Evolutionary conservation across 768 basidiomycete species (phyloP), one percentile per base, ranked within the genome.

Genomic region (Clitopilus passeckerianus): DNA sequence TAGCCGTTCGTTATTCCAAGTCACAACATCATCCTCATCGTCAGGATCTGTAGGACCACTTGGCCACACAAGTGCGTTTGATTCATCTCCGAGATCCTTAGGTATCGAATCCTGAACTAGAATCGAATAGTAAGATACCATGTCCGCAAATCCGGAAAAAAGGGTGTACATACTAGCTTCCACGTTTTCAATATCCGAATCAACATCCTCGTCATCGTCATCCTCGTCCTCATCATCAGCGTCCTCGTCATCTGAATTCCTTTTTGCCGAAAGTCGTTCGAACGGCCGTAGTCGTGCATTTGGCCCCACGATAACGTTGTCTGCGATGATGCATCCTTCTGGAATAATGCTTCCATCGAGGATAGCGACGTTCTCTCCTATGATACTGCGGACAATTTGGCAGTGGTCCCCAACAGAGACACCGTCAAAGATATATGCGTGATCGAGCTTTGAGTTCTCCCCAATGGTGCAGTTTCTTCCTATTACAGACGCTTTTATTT

Each of bases 11-110:
- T 91, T 92, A 60, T 76, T 78, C 65, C 75, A 84, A 60, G 76
- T 79, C 62, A 82, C 83, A n/a, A 86, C 80, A 41, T 87, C 83
- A 60, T 86, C 81, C 12, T 86, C 82, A 30, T 85, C 77, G 18
- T 86, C 87, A 12, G 85, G 86, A 37, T 85, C 84, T 52, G 86
- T 81, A 10, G 84, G 80, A 5, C 81, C 76, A 54, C 73, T 75
- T 0, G 93, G 91, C 93, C 92, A 97, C 54, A 94, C 78, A 56
- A 90, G 80, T 0, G 91, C 95, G 65, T 91, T 88, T 1, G 87
- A 85, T 55, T 81, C 83, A 10, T 76, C 67, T n/a, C 94, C 94
- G 27, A 95, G 74, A 22, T 73, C 71, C 56, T 74, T 75, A 52
- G 71, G 71, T 34, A 75, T 69, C 8, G 73, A 72, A 30, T 76